Conservation (phyloP, 1,284 basidiomycete species). For the Boletus smithii region DNA sequence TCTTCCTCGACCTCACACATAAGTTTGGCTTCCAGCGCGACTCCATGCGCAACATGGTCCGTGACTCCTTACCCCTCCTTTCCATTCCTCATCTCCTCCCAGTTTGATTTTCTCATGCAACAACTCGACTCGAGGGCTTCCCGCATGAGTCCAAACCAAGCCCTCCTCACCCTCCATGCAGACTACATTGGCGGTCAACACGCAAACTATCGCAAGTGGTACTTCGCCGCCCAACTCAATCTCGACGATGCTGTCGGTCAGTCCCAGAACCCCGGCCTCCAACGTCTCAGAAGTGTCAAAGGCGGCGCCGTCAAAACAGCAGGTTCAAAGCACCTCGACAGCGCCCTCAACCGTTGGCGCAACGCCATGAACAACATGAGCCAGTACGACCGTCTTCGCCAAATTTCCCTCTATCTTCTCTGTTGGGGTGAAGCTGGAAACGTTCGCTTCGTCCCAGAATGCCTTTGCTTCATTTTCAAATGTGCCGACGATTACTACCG, state of each 20-base stretch:
- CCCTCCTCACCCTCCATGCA: constrained; percentile 92
- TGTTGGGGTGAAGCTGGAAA: constrained; percentile 99
- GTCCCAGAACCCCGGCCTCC: constrained; percentile 89
- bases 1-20: constrained; percentile 96
- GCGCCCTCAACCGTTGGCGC: constrained; percentile 90
- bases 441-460: constrained; percentile 95
- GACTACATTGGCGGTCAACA: constrained; percentile 98
- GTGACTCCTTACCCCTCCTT: constrained; percentile 24
- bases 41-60: constrained; percentile 86
- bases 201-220: constrained; percentile 98
- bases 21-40: constrained; percentile 99
- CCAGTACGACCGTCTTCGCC: constrained; percentile 95
- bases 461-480: constrained; percentile 99
- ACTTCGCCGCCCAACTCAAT: constrained; percentile 98
- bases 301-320: constrained; percentile 51
- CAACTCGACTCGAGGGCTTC: constrained; percentile 94
- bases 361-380: constrained; percentile 99
- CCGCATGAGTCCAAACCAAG: constrained; percentile 98
- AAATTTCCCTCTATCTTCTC: constrained; percentile 92
- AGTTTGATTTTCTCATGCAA: constrained; percentile 99
- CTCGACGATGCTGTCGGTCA: constrained; percentile 98
- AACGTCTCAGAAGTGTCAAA: constrained; percentile 84
- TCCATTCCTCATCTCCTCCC: constrained; percentile 7
- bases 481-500: constrained; percentile 99
- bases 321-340: constrained; percentile 86